These are phyloP conservation scores for Trichothecium sympodiale DNA, from an alignment of 2,329 filamentous ascomycete genomes.

Conservation along the genomic window DNA sequence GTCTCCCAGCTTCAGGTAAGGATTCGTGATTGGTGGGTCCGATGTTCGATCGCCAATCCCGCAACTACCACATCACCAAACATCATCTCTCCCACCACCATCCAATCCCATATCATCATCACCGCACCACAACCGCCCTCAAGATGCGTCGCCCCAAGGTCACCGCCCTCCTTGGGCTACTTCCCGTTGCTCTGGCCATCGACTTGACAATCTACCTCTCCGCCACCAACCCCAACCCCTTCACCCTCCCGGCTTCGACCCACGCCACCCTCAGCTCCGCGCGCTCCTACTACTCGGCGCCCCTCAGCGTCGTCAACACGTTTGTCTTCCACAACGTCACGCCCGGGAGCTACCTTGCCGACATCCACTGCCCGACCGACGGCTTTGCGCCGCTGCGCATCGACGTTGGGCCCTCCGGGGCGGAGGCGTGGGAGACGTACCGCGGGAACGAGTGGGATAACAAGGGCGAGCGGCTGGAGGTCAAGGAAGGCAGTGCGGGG, in stretches of 20 bases:
- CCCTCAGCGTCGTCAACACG: conserved; percentile 55
- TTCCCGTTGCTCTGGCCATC: conserved; percentile 18
- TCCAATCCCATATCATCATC: conserved; percentile 6
- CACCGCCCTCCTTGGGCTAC: conserved; percentile 22
- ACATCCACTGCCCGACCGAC: conserved; percentile 65
- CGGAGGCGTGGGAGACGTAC: conserved; percentile 74
- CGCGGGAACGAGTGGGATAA: conserved; percentile 86
- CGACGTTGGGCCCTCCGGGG: too few species aligned
- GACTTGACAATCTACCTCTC: conserved; percentile 34
- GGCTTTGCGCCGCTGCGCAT: conserved; percentile 71
- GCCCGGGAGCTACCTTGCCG: conserved; percentile 67
- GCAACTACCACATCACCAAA: not conserved
- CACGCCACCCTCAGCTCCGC: conserved; percentile 48
- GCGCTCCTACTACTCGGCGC: conserved; percentile 34
- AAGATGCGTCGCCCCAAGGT: conserved; percentile 23
- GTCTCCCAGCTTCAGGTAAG: too few species aligned
- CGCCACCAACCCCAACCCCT: conserved; percentile 34
- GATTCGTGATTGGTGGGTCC: too few species aligned
- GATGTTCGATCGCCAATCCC: too few species aligned
- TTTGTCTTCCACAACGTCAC: conserved; percentile 68
- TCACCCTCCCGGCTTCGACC: conserved; percentile 50
- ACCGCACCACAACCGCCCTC: conserved; percentile 4
- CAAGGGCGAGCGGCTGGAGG: conserved; percentile 52
- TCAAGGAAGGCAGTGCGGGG: conserved; percentile 25
- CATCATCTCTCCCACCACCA: conserved; percentile 2